A percentile compares a stretch with the other conserved stretches of the same genome.
Conservation (phyloP, 495 filamentous ascomycete species). For the Trichoderma asperelloides region DNA sequence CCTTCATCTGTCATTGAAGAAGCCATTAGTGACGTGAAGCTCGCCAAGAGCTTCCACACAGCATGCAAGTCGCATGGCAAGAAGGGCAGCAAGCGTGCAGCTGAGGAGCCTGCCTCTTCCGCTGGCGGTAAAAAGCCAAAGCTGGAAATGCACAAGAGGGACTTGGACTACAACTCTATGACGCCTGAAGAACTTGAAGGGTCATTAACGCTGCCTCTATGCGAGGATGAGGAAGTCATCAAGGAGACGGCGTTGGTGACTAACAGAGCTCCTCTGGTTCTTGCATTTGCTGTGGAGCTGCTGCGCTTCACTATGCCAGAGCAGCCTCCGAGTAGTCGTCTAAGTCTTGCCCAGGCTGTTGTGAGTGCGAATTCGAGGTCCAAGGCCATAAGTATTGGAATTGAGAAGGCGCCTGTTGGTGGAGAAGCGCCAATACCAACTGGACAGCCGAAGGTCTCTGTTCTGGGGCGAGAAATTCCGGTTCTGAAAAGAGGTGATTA, state of each 20-base stretch:
- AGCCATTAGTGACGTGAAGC: conserved; percentile 61
- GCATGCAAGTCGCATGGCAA: conserved; percentile 57
- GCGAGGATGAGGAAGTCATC: conserved; percentile 50
- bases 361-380: conserved; percentile 68
- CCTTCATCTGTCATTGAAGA: conserved; percentile 43
- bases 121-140: conserved; percentile 26
- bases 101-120: conserved; percentile 11
- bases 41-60: conserved; percentile 57
- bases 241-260: conserved; percentile 51
- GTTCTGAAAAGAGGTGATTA: conserved; percentile 74
- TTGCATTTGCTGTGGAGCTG: conserved; percentile 69
- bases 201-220: conserved; percentile 53
- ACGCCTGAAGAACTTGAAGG: conserved; percentile 57
- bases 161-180: conserved; percentile 25
- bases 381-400: conserved; percentile 64
- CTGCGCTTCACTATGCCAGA: conserved; percentile 72
- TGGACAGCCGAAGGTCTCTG: conserved; percentile 59
- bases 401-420: conserved; percentile 55
- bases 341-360: conserved; percentile 71
- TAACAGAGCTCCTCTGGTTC: conserved; percentile 70
- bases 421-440: conserved; percentile 48
- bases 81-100: conserved; percentile 32
- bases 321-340: conserved; percentile 69
- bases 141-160: conserved; percentile 26
- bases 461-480: conserved; percentile 63